phyloP scores from a whole-genome alignment of 1,284 basidiomycete species.

The Tausonia pullulans region DNA sequence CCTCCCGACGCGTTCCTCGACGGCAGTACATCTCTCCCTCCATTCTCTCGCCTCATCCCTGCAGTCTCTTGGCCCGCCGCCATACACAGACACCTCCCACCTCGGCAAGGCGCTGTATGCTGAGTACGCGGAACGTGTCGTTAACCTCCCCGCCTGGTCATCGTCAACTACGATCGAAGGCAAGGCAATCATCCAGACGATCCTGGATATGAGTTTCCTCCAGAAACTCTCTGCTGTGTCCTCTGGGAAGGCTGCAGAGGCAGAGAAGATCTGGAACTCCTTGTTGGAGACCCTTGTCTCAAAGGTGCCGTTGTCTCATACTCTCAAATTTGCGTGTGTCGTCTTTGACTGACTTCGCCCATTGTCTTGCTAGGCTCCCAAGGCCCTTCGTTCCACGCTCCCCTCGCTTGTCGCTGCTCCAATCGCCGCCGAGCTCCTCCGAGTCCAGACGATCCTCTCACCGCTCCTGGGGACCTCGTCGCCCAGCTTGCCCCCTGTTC shows the following conservation, averaged over 20 bases:
- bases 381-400: background rate
- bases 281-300: background rate
- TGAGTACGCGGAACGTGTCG: background rate
- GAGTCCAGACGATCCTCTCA: conserved; percentile 7
- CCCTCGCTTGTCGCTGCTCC: background rate
- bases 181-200: background rate
- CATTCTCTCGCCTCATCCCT: conserved; percentile 25
- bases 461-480: background rate
- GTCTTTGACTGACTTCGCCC: background rate
- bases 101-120: background rate
- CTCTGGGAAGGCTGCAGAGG: background rate
- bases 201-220: conserved; percentile 3
- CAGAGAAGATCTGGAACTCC: background rate
- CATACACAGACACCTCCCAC: conserved; percentile 17
- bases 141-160: background rate
- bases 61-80: conserved; percentile 27
- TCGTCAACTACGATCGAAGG: background rate
- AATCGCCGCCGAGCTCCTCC: background rate
- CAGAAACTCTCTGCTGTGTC: background rate
- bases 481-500: too few relatives aligned
- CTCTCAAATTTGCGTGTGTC: background rate
- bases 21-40: conserved; percentile 24
- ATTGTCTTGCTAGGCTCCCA: background rate
- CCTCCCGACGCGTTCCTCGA: conserved; percentile 24
- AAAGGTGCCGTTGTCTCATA: background rate